Evolutionary conservation across 2,329 filamentous ascomycete genomes (phyloP), one percentile per base, ranked within the genome.

Genomic region (Aspergillus oerlinghausenensis): DNA sequence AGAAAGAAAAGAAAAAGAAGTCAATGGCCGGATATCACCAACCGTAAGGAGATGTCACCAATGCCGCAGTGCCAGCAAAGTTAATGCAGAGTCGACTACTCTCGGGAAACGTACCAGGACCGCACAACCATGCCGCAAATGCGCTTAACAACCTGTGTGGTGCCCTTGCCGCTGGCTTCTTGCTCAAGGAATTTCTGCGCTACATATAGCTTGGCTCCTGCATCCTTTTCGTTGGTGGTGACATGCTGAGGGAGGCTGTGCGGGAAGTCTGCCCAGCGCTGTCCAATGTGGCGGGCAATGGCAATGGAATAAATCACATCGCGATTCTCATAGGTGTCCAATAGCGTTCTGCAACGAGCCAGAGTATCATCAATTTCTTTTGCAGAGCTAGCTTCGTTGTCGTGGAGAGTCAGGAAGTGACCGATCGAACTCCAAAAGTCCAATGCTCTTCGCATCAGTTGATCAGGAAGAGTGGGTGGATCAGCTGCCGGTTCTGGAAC

Each of bases 301-400:
- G 89, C 90, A 62, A 96, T 88, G 0, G 90, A 94, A 74, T 96
- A 96, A 55, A 97, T 84, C 19, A 96, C 88, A 70, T 97, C 92
- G 53, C 92, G 86, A 67, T 93, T 94, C 75, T 97, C 92, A 25
- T 88, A 84, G 50, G 88, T 88, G 63, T 91, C 88, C 11, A 96
- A 80, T 23, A 93, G 80, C 55, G 82, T 82, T 32, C 90, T 86
- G 72, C 91, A 84, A 52, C 81, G 81, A 4, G 73, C 74, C 29
- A 96, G 77, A 1, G 84, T 82, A 26, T 85, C 82, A 53, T 92
- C 87, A 38, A 90, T 83, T 54, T 82, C 79, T 64, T 81, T 84
- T 56, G 75, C 77, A 56, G 67, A 72, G 57, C 74, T 73, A 5
- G 82, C 76, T 50, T 82, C 77, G 40, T 86, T 81, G 57, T 89